These are phyloP conservation scores for Coemansia javaensis DNA, from an alignment of 192 early-diverging fungal species.

Conservation along the genomic window DNA sequence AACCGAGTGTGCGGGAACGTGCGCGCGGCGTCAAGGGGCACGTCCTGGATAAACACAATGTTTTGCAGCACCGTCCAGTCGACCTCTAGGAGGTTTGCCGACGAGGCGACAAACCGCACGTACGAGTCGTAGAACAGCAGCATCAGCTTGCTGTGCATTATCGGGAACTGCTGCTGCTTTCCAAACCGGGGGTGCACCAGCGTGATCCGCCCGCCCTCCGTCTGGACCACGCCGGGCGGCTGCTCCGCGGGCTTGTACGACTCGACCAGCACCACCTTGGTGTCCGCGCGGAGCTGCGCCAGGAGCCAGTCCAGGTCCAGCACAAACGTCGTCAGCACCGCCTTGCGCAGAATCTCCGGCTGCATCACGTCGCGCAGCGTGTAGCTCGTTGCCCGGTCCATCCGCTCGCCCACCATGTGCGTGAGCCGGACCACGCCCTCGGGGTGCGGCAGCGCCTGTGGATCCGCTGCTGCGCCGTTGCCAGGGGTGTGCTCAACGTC, in stretches of 20 bases:
- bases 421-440: slow-evolving; percentile 16
- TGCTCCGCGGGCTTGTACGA: slow-evolving; percentile 13
- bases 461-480: neutral
- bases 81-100: slow-evolving; percentile 54
- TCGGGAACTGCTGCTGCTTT: slow-evolving; percentile 37
- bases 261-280: slow-evolving; percentile 32
- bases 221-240: slow-evolving; percentile 18
- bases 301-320: slow-evolving; percentile 52
- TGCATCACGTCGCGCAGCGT: slow-evolving; percentile 17
- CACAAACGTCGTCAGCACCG: slow-evolving; percentile 54
- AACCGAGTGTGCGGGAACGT: slow-evolving; percentile 29
- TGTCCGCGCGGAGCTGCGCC: slow-evolving; percentile 21
- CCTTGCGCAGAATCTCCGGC: slow-evolving; percentile 37
- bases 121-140: slow-evolving; percentile 55
- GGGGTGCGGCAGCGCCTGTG: slow-evolving; percentile 12
- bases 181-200: slow-evolving; percentile 52
- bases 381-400: neutral
- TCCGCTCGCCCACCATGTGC: slow-evolving; percentile 4
- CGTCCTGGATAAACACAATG: slow-evolving; percentile 64
- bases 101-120: slow-evolving; percentile 56
- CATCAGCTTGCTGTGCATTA: slow-evolving; percentile 65
- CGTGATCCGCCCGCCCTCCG: slow-evolving; percentile 13
- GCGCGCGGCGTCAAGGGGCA: slow-evolving; percentile 22
- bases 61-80: slow-evolving; percentile 62
- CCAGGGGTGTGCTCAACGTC: neutral